A percentile compares a stretch with the other conserved stretches of the same genome.
These are phyloP conservation scores for Boletus reticulatus DNA, from an alignment of 768 basidiomycete genomes.

Conservation along the genomic window DNA sequence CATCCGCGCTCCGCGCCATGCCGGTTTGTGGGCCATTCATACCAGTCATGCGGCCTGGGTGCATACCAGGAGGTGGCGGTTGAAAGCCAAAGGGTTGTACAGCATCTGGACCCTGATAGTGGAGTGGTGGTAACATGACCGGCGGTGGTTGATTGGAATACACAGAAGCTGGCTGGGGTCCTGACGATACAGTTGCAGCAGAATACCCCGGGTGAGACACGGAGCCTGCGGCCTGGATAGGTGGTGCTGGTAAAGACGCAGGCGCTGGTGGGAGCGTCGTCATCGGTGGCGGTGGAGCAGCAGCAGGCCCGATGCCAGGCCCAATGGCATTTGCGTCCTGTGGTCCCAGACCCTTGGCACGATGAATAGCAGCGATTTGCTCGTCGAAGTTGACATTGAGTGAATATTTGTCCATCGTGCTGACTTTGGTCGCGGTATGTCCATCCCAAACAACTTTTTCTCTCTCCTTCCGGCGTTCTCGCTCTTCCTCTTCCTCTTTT, in stretches of 20 bases:
- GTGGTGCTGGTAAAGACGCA: slow-evolving; percentile 70
- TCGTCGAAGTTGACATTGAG: slow-evolving; percentile 94
- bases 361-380: slow-evolving; percentile 96
- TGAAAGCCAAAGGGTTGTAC: slow-evolving; percentile 80
- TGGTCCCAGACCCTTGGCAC: slow-evolving; percentile 84
- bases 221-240: slow-evolving; percentile 44
- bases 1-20: slow-evolving; percentile 75
- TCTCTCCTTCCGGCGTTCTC: slow-evolving; percentile 76
- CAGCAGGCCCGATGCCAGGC: slow-evolving; percentile 82
- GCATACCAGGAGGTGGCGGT: slow-evolving; percentile 66
- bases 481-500: slow-evolving; percentile 83
- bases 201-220: slow-evolving; percentile 54
- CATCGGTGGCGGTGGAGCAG: slow-evolving; percentile 61
- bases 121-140: slow-evolving; percentile 82
- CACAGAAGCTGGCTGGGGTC: slow-evolving; percentile 84
- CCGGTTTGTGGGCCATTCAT: slow-evolving; percentile 66
- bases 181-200: slow-evolving; percentile 87
- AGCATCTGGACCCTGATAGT: slow-evolving; percentile 77
- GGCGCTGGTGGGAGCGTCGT: slow-evolving; percentile 66
- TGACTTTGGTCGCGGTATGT: slow-evolving; percentile 91
- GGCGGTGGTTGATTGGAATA: slow-evolving; percentile 57
- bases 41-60: slow-evolving; percentile 63
- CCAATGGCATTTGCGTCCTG: slow-evolving; percentile 81
- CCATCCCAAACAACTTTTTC: slow-evolving; percentile 99
- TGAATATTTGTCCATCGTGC: slow-evolving; percentile 91